These are phyloP conservation scores for Rhypophila decipiens DNA, from an alignment of 495 filamentous ascomycete species.

Conservation along the genomic window DNA sequence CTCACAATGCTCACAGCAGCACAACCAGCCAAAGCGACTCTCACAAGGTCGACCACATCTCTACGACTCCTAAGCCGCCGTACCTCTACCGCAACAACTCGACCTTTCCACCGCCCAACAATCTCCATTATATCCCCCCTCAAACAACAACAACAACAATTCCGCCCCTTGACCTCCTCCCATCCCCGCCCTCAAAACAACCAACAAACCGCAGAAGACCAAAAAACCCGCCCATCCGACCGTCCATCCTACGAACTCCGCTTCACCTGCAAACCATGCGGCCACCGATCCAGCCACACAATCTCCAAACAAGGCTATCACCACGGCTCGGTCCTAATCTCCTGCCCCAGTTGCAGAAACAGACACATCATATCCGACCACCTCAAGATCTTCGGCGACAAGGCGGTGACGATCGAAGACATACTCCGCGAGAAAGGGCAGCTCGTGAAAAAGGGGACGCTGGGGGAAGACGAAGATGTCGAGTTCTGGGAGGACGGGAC, in stretches of 20 bases:
- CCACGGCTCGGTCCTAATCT: constrained; percentile 76
- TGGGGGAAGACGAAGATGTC: constrained; percentile 52
- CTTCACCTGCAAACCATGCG: constrained; percentile 91
- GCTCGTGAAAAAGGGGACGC: constrained; percentile 54
- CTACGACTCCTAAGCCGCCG: not conserved
- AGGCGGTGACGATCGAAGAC: constrained; percentile 61
- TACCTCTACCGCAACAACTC: constrained; percentile 5
- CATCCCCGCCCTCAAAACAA: constrained; percentile 2
- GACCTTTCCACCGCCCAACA: not conserved
- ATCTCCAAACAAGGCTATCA: constrained; percentile 94
- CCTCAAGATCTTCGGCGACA: constrained; percentile 68
- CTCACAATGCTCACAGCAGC: not conserved
- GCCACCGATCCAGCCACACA: constrained; percentile 62
- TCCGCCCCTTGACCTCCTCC: not conserved
- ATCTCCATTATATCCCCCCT: no score
- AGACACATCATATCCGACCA: constrained; percentile 91
- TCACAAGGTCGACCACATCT: not conserved
- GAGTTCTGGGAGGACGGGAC: constrained; percentile 65
- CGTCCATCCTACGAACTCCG: constrained; percentile 65
- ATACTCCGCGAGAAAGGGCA: constrained; percentile 60
- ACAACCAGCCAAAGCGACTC: not conserved
- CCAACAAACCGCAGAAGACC: constrained; percentile 9
- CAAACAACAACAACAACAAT: not conserved
- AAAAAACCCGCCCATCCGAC: not conserved
- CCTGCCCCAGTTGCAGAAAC: constrained; percentile 75